Evolutionary conservation across 306 rosid genomes (phyloP).

Genomic region (Lablab purpureus): DNA sequence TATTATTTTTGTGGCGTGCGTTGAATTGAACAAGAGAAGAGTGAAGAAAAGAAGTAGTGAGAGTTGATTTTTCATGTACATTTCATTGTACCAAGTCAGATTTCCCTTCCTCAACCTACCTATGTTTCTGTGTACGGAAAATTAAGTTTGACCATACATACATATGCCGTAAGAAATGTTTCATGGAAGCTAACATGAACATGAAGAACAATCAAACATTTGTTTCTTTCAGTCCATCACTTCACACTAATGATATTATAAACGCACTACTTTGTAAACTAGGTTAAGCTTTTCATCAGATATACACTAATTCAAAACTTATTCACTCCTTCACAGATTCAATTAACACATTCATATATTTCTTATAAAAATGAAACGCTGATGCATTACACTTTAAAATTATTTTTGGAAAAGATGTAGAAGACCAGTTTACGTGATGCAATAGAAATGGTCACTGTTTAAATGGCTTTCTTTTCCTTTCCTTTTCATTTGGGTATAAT

Average conservation of each 20-base stretch:
- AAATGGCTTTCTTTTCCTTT: no score
- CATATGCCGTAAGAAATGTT: background rate
- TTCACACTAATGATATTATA: background rate
- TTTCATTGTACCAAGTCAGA: constrained; percentile 4
- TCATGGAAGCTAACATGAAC: background rate
- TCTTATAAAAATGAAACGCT: no score
- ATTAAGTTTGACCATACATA: background rate
- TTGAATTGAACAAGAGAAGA: constrained; percentile 14
- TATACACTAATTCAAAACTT: no score
- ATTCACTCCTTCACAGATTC: no score
- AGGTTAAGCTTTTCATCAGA: background rate
- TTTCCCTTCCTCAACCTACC: constrained; percentile 13
- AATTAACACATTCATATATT: no score
- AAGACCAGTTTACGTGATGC: no score
- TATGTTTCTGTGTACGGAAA: background rate
- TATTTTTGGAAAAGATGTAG: background rate
- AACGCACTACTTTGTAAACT: background rate
- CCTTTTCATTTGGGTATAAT: no score
- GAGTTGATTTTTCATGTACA: constrained; percentile 2
- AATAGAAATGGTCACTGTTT: no score
- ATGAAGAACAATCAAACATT: background rate
- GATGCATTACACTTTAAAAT: no score
- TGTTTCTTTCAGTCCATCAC: constrained; percentile 12
- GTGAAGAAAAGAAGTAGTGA: background rate
- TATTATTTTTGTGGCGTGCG: background rate